Conservation (phyloP, 129 eudicot genomes). For the Oenanthe sinensis region DNA sequence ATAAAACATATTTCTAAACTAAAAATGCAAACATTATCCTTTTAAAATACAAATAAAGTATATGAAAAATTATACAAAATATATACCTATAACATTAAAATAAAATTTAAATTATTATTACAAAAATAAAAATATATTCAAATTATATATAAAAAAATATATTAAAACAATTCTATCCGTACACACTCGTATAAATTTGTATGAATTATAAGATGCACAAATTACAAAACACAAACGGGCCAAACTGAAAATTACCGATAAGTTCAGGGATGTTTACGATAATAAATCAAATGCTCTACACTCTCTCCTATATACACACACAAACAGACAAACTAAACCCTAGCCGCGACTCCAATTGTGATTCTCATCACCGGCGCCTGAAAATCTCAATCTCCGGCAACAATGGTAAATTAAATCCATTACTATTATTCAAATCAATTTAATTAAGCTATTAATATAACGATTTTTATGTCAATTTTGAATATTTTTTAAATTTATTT, state of each 20-base stretch:
- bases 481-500: background rate
- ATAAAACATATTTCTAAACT: too few relatives aligned
- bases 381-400: background rate
- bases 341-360: conserved; percentile 5
- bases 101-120: too few relatives aligned
- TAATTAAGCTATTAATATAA: background rate
- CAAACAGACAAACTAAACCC: background rate
- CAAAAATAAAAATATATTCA: too few relatives aligned
- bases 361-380: background rate
- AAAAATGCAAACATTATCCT: too few relatives aligned
- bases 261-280: background rate
- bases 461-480: background rate
- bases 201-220: too few relatives aligned
- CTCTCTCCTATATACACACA: background rate
- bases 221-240: background rate
- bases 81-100: too few relatives aligned
- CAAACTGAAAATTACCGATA: background rate
- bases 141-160: too few relatives aligned
- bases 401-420: background rate
- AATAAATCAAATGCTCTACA: background rate
- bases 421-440: background rate
- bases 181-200: too few relatives aligned
- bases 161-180: too few relatives aligned
- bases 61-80: too few relatives aligned
- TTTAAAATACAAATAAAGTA: too few relatives aligned